Evolutionary conservation across 306 rosid genomes (phyloP).

Genomic region (Psophocarpus tetragonolobus): DNA sequence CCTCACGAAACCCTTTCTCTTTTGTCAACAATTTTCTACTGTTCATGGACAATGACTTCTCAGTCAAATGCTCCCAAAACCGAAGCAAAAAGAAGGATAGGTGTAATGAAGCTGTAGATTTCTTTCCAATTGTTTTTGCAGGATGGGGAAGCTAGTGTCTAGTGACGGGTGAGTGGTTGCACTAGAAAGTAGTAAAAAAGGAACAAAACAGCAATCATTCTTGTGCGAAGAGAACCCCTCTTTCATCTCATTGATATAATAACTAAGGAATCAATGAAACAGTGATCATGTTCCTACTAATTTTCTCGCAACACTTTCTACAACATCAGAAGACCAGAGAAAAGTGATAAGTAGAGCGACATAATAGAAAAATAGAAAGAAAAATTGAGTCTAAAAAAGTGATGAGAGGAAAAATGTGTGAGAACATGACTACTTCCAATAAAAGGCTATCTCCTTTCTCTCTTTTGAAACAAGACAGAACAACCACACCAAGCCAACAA

Average conservation of each 20-base stretch:
- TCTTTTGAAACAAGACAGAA: conserved; percentile 36
- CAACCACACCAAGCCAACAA: conserved; percentile 28
- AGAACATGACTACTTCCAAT: not conserved
- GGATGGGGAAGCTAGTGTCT: conserved; percentile 44
- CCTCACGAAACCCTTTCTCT: conserved; percentile 25
- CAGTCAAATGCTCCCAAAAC: conserved; percentile 58
- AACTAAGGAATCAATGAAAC: conserved; percentile 27
- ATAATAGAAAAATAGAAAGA: not conserved
- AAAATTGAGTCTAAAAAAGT: not conserved
- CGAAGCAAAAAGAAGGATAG: conserved; percentile 49
- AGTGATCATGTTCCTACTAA: not conserved
- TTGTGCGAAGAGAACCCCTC: conserved; percentile 21
- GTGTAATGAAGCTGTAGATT: conserved; percentile 16
- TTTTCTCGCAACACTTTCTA: not conserved
- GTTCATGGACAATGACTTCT: conserved; percentile 60
- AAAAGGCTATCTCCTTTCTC: conserved; percentile 26
- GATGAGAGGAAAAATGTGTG: not conserved
- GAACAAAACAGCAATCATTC: conserved; percentile 34
- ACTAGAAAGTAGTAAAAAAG: conserved; percentile 39
- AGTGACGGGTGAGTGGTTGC: conserved; percentile 34
- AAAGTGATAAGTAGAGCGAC: not conserved
- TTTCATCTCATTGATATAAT: conserved; percentile 14
- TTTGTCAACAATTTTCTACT: conserved; percentile 41
- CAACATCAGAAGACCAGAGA: not conserved
- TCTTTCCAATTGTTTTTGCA: conserved; percentile 40